Evolutionary conservation across 2,329 filamentous ascomycete species (phyloP).

Genomic region (Sporothrix humicola): DNA sequence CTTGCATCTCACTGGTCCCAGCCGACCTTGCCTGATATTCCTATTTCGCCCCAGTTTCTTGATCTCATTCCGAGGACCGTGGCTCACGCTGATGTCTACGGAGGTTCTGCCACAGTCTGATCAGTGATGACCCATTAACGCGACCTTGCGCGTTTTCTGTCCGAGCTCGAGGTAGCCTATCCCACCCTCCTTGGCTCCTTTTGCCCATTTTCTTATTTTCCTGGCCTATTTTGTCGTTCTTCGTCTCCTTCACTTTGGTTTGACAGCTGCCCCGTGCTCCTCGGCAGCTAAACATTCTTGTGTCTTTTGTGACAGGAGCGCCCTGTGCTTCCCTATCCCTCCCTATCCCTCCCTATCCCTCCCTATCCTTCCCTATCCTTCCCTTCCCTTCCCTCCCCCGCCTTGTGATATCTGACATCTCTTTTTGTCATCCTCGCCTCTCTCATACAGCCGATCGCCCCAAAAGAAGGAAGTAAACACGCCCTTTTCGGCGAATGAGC

Average conservation of each 20-base stretch:
- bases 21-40: constrained; percentile 5
- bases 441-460: not conserved
- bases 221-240: no score
- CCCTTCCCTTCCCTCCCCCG: not conserved
- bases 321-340: not conserved
- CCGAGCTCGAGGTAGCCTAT: constrained; percentile 25
- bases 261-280: constrained; percentile 11
- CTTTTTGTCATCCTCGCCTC: not conserved
- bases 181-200: not conserved
- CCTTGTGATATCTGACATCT: constrained; percentile 21
- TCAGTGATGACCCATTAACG: not conserved
- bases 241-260: not conserved
- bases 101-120: not conserved
- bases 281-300: not conserved
- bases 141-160: constrained; percentile 30
- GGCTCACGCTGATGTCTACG: not conserved
- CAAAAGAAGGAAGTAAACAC: constrained; percentile 21
- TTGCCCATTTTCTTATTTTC: not conserved
- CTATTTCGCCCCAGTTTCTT: constrained; percentile 12
- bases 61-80: not conserved
- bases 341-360: no score
- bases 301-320: not conserved
- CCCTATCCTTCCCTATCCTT: not conserved
- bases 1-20: not conserved
- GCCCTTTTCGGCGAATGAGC: not conserved